Base-by-base conservation (phyloP, 2,329 filamentous ascomycete species). In the Parasarocladium wereldwijsianum region DNA sequence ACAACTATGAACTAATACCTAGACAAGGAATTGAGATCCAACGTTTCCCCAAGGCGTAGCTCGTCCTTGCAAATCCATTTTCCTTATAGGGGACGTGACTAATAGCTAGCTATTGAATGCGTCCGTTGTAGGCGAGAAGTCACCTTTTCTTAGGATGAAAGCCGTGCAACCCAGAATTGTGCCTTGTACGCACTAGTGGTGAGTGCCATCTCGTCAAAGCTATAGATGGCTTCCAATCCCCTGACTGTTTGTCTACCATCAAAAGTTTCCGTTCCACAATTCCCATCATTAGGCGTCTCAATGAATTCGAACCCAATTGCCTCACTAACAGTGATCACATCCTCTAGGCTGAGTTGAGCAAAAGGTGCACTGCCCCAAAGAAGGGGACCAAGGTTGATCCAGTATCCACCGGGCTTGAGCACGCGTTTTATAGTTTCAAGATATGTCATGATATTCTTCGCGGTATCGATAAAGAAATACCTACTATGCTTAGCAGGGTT, bases 381-480 rank as follows among this genome's bases (percentile, higher is more conserved):
- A 7, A 72, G 38, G 0, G 67, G 68, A 0, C 66, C 68, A 0
- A 70, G 54, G 29, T 72, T 73, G 15, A 72, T 45, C 67, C 67
- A 71, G 20, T 52, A 43, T 0, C 66, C 67, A 0, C 64, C 65
- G 0, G 45, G 41, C 24, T 49, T 55, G 3, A 73, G 50, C 0
- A 66, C 39, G 0, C 43, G 43, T 29, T 61, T 51, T 24, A 70
- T 70, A 0, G 58, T 67, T 20, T 71, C 64, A 5, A 72, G 50
- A 35, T 72, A 73, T 1, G 41, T 47, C 42, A 70, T 53, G 1
- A 70, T 43, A 32, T 72, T 72, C 1, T 65, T 56, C 0, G 68
- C 67, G 0, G 67, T 73, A 40, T 73, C 68, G 37, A 73, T 70
- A 46, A 73, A 72, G 47, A 71, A 73, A 24, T 70, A 58, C n/a